Percentiles rank a stretch among this genome's conserved stretches.
Evolutionary conservation across 2,329 filamentous ascomycete species (phyloP).

Genomic region (Pseudohalonectria lignicola): DNA sequence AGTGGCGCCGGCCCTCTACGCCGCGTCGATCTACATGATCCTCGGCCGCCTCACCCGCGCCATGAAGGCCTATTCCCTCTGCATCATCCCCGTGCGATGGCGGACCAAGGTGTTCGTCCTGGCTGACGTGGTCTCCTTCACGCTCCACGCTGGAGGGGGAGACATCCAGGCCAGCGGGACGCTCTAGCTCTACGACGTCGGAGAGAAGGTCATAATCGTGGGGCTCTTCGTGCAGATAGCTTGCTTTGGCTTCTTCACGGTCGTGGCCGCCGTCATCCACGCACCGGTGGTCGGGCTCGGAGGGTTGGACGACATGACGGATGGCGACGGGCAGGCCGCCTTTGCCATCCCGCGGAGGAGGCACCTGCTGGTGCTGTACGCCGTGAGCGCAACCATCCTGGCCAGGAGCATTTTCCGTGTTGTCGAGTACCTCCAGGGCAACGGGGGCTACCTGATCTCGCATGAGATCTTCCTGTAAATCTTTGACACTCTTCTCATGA

Average conservation of each 20-base stretch:
- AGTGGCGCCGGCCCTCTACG: conserved; percentile 33
- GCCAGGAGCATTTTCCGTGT: conserved; percentile 24
- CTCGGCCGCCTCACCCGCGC: conserved; percentile 29
- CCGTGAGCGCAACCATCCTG: conserved; percentile 18
- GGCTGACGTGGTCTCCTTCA: conserved; percentile 41
- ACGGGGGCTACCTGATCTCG: conserved; percentile 14
- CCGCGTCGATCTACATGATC: too few relatives aligned
- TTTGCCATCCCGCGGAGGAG: conserved; percentile 16
- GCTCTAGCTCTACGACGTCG: conserved; percentile 16
- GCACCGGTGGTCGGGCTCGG: conserved; percentile 3
- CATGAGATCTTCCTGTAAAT: conserved; percentile 19
- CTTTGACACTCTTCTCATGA: conserved; percentile 19
- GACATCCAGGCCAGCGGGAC: conserved; percentile 17
- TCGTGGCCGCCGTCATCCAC: conserved; percentile 37
- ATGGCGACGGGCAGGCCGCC: conserved; percentile 7
- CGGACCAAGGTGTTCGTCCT: conserved; percentile 43
- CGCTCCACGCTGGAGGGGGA: conserved; percentile 34
- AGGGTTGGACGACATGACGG: too few relatives aligned
- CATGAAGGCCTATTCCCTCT: conserved; percentile 19
- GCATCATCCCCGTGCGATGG: conserved; percentile 22
- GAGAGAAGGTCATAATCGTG: conserved; percentile 39
- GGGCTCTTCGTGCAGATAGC: conserved; percentile 47
- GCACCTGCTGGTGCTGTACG: conserved; percentile 11
- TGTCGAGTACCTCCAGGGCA: conserved; percentile 23
- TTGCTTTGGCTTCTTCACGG: conserved; percentile 44